phyloP scores from a whole-genome alignment of 305 asterid genomes.

The Solanum hybrid region DNA sequence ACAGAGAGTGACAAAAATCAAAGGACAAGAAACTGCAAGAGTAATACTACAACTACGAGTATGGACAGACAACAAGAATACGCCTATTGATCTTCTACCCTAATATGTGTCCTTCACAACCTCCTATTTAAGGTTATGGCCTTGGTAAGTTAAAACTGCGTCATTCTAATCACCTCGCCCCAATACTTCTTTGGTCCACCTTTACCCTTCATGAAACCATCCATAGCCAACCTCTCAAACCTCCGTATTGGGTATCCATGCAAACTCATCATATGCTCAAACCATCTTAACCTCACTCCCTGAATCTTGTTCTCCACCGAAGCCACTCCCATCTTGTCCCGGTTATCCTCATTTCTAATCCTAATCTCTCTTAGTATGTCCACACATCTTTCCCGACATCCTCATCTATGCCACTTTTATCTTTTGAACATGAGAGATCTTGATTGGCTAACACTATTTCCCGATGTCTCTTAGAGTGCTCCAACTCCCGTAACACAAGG shows the following conservation, averaged over 20 bases:
- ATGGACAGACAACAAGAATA: neutral
- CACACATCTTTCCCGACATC: neutral
- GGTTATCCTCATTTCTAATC: neutral
- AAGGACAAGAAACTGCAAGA: neutral
- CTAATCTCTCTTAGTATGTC: neutral
- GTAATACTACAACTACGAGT: neutral
- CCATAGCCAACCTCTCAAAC: neutral
- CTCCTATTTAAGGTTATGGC: neutral
- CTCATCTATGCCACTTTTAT: neutral
- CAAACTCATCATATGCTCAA: neutral
- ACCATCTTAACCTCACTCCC: neutral
- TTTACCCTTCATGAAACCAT: neutral
- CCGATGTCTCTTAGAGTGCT: neutral
- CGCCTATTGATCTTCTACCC: neutral
- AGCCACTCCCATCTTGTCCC: neutral
- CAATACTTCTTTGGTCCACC: neutral
- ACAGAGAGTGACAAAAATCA: neutral
- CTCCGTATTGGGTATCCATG: neutral
- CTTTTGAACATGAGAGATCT: neutral
- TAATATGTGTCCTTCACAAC: neutral
- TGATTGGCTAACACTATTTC: neutral
- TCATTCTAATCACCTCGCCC: neutral
- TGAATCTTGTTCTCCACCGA: neutral
- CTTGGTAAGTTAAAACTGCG: neutral
- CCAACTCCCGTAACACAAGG: neutral